Evolutionary conservation across 176 grass and related monocot genomes (phyloP).

Genomic region (Oryza australiensis): DNA sequence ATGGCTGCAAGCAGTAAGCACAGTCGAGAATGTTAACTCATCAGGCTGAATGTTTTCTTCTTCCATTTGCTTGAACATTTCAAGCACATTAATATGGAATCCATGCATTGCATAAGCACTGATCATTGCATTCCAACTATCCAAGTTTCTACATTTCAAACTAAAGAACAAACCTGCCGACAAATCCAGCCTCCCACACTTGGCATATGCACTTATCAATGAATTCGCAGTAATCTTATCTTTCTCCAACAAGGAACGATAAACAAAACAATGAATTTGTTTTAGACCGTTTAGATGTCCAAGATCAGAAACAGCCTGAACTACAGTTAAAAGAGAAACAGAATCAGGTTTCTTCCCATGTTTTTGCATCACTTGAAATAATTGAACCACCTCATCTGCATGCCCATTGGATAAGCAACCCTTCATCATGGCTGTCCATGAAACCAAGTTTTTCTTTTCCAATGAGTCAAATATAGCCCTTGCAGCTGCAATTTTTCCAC

Average conservation of each 20-base stretch:
- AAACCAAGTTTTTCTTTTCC: constrained; percentile 58
- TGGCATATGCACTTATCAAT: constrained; percentile 61
- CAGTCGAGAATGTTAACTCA: constrained; percentile 60
- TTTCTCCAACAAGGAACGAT: constrained; percentile 37
- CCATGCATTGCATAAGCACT: constrained; percentile 71
- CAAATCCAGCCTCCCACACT: constrained; percentile 56
- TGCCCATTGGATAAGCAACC: constrained; percentile 52
- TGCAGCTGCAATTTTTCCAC: constrained; percentile 33
- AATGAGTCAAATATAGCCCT: constrained; percentile 52
- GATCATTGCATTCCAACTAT: constrained; percentile 67
- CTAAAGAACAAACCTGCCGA: constrained; percentile 47
- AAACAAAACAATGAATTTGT: constrained; percentile 60
- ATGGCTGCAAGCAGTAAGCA: constrained; percentile 71
- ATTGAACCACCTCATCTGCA: constrained; percentile 33
- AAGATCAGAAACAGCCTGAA: constrained; percentile 56
- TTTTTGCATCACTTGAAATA: constrained; percentile 51
- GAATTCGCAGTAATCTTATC: constrained; percentile 54
- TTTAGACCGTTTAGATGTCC: constrained; percentile 54
- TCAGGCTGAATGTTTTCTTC: constrained; percentile 56
- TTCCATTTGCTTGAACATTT: constrained; percentile 58
- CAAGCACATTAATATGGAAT: constrained; percentile 47
- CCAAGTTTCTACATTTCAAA: constrained; percentile 40
- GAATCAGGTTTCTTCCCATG: constrained; percentile 49
- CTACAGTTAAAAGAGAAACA: constrained; percentile 32
- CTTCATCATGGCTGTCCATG: constrained; percentile 69